Base-by-base conservation (phyloP, 2,329 filamentous ascomycete species). In the Eutypa lata region DNA sequence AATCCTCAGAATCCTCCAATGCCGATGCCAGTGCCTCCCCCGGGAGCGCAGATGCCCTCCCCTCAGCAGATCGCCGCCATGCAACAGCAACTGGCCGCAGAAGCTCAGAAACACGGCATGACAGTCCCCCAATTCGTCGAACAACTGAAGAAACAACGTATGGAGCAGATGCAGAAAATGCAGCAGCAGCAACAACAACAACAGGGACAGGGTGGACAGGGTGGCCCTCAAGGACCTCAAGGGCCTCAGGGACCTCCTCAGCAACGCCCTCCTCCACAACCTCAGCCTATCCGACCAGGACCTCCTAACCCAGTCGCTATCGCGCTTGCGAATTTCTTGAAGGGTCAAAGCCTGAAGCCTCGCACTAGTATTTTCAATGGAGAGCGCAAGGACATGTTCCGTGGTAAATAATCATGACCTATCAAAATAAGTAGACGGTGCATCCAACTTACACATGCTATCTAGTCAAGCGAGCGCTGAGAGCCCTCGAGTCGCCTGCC, bases 311-410 rank as follows among this genome's bases (percentile, higher is more conserved):
- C 93, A 38, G 86, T 91, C 65, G 92, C 91, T 19, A 75, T 97
- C 45, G 91, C 92, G 8, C 82, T 99, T 51, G 95, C 94, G 61
- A 88, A 90, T 66, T 99, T 96, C 74, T 76, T 99, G 54, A 86
- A 86, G 61, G 73, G 81, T 53, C 92, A 97, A 74, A 84, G 94
- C 54, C 76, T 99, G 59, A 99, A 99, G 81, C 81, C 83, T 18
- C 82, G 94, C 58, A 97, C 92, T 18, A 93, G 90, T 70, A 95
- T 99, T 59, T 82, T 97, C 60, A 92, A 97, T 61, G 94, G 94
- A 65, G 92, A 97, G 79, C 84, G 94, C 65, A 97, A 96, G 75
- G 93, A 99, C 61, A 95, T 99, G 90, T 97, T 99, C 74, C 89
- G 88, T 80, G 91, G 91, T 93, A 51, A 47, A 50, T 53, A 43